Base-by-base conservation (phyloP, 2,329 filamentous ascomycete genomes). In the Penicillium sp. region DNA sequence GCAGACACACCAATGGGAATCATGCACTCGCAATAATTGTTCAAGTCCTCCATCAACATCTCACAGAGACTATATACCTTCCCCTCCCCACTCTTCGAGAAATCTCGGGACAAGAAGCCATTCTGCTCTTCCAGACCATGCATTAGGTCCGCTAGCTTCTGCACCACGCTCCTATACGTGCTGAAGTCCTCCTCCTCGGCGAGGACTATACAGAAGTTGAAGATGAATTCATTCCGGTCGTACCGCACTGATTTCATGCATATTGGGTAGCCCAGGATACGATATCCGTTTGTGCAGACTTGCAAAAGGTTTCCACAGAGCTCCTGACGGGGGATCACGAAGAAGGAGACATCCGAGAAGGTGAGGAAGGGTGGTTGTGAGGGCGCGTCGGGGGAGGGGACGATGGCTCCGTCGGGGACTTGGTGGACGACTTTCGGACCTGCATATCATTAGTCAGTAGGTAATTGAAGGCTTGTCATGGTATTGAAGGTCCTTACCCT, bases 21-120 rank as follows among this genome's bases (percentile, higher is more conserved):
- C 92, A 96, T 96, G 81, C 92, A 96, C 78, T 99, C 94, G 69
- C 90, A 92, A 69, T 97, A 99, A 67, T 95, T 95, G 70, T 97
- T 97, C 64, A 99, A 72, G 71, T 99, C 92, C 75, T 97, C 92
- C 64, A 97, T 81, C 63, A 99, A 76, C 63, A 89, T 90, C 78
- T 93, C 89, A 68, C 96, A 95, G 4, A 88, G 84, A 79, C 73
- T 90, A 77, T 78, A 88, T 49, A 82, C 81, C 71, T 81, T 76
- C 55, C 81, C 69, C 64, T 80, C 76, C 14, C 76, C 73, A 13
- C 78, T 74, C 35, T 75, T 74, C 34, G 77, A 74, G 14, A 72
- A 72, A 48, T 79, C 77, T 50, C 69, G 68, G 4, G 76, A 79
- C 54, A 99, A 74, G 61, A 96, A 96, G 56, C 88, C 86, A 59